phyloP scores from a whole-genome alignment of 2,329 filamentous ascomycete genomes.

The Pseudohalonectria lignicola region DNA sequence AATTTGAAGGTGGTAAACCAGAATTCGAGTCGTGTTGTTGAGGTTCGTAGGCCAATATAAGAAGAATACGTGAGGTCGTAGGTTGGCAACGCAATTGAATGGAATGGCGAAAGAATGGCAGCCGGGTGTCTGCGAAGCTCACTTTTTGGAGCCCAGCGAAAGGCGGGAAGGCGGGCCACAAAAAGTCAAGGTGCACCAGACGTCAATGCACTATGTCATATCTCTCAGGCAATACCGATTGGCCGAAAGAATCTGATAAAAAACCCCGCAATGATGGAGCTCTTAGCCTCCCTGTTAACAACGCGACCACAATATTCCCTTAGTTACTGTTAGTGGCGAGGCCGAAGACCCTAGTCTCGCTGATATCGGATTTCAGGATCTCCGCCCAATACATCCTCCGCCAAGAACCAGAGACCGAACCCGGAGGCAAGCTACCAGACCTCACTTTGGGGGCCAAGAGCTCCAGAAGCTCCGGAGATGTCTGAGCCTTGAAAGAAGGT shows the following conservation, averaged over 20 bases:
- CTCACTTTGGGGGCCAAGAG: no score
- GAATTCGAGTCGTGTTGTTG: no score
- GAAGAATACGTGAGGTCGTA: neutral
- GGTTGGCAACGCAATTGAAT: neutral
- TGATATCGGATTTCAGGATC: neutral
- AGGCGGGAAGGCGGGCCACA: no score
- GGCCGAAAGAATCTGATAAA: neutral
- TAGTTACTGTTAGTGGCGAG: slow-evolving; percentile 1
- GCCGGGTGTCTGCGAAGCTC: neutral
- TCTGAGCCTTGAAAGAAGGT: no score
- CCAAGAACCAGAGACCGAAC: no score
- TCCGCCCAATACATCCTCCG: no score
- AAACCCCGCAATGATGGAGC: neutral
- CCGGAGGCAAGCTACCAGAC: no score
- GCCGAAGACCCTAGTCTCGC: neutral
- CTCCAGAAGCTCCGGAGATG: no score
- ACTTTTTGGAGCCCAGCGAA: no score
- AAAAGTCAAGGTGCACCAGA: no score
- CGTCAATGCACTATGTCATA: slow-evolving; percentile 5
- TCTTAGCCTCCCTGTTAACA: neutral
- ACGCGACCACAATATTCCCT: no score
- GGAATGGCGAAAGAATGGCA: neutral
- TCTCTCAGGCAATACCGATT: slow-evolving; percentile 1
- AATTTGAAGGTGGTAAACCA: neutral
- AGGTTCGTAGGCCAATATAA: neutral